These are phyloP conservation scores for Gloeopeniophorella convolvens DNA, from an alignment of 768 basidiomycete species.

Conservation along the genomic window DNA sequence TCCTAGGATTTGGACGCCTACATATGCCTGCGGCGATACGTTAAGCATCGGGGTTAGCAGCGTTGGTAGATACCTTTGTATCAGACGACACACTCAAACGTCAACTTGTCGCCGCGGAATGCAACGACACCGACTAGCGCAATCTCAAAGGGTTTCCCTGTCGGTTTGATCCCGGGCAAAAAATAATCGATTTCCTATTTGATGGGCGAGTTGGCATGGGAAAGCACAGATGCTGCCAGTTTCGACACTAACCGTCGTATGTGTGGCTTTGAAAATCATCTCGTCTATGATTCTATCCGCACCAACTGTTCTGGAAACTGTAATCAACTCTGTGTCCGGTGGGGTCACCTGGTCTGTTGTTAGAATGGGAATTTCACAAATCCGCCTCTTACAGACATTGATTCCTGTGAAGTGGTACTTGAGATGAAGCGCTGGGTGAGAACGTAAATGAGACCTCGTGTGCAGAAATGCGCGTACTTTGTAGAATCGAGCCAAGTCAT, in stretches of 20 bases:
- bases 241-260: slow-evolving; percentile 29
- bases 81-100: slow-evolving; percentile 36
- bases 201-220: background rate
- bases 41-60: background rate
- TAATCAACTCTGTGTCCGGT: slow-evolving; percentile 34
- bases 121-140: slow-evolving; percentile 41
- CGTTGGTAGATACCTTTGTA: background rate
- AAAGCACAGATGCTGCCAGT: background rate
- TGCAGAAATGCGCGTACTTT: slow-evolving; percentile 26
- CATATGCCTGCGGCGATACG: slow-evolving; percentile 30
- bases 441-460: background rate
- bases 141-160: slow-evolving; percentile 34
- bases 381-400: slow-evolving; percentile 19
- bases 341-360: slow-evolving; percentile 32
- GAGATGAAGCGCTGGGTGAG: background rate
- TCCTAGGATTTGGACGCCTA: slow-evolving; percentile 15
- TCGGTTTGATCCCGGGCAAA: slow-evolving; percentile 28
- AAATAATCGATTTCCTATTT: slow-evolving; percentile 38
- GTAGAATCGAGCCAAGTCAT: slow-evolving; percentile 41
- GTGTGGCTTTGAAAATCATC: slow-evolving; percentile 39
- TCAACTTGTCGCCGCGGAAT: slow-evolving; percentile 43
- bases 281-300: slow-evolving; percentile 42
- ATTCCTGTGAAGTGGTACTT: slow-evolving; percentile 36
- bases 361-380: background rate
- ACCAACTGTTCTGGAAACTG: slow-evolving; percentile 40